Evolutionary conservation across 345 rosid species (phyloP).

Genomic region (Rhodamnia argentea): DNA sequence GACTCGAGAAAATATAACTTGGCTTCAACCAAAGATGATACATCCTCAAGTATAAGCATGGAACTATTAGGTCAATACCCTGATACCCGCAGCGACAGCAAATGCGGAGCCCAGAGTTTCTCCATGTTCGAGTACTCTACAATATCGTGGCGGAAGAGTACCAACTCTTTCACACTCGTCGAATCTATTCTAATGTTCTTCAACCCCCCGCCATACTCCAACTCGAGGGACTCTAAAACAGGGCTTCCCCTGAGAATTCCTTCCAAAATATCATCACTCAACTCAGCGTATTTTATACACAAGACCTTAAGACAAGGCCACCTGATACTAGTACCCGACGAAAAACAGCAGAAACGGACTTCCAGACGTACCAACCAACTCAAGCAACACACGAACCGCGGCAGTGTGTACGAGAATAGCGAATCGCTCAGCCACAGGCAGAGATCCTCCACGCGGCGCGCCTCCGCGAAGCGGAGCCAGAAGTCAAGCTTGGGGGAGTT

Average conservation of each 20-base stretch:
- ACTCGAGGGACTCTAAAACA: neutral
- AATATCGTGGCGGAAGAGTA: neutral
- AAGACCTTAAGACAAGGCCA: neutral
- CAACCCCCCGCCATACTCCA: neutral
- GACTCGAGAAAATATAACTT: neutral
- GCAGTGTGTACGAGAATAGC: neutral
- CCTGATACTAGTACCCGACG: neutral
- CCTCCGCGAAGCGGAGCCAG: neutral
- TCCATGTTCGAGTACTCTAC: neutral
- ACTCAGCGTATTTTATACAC: neutral
- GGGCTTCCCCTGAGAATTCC: neutral
- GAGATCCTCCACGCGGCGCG: neutral
- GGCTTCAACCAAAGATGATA: neutral
- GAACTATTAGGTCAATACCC: neutral
- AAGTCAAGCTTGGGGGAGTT: no score
- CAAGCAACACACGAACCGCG: neutral
- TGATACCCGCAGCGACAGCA: neutral
- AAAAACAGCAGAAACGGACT: neutral
- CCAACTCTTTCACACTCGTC: neutral
- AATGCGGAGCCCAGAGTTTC: neutral
- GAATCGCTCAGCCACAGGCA: neutral
- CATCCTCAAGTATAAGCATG: neutral
- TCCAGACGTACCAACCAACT: neutral
- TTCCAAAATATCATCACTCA: neutral
- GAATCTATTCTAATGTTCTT: neutral